Conservation (phyloP, 2,329 filamentous ascomycete genomes). For the Neospermospora avenae region DNA sequence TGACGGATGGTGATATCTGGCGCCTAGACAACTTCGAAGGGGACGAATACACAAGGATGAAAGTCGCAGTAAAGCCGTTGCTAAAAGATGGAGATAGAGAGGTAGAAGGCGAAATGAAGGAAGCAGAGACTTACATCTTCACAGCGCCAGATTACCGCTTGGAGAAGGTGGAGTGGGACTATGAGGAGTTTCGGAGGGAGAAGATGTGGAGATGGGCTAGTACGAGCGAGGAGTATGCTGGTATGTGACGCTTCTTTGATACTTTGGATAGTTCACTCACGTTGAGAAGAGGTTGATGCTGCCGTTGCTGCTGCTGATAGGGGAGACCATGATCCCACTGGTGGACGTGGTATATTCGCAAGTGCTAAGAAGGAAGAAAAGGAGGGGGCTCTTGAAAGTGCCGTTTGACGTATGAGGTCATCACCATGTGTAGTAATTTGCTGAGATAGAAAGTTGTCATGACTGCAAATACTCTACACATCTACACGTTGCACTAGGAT, state of each 20-base stretch:
- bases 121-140: constrained; percentile 64
- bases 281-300: constrained; percentile 14
- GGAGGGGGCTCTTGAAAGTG: constrained; percentile 5
- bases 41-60: constrained; percentile 60
- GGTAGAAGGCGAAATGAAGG: constrained; percentile 27
- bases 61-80: constrained; percentile 51
- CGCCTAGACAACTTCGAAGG: constrained; percentile 85
- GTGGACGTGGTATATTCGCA: constrained; percentile 8
- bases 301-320: neutral
- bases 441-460: neutral
- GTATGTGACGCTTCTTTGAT: neutral
- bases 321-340: constrained; percentile 11
- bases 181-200: constrained; percentile 74
- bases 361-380: neutral
- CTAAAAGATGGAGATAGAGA: constrained; percentile 18
- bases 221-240: constrained; percentile 26
- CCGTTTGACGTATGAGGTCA: neutral
- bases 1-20: constrained; percentile 72
- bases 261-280: neutral
- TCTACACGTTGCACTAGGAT: no score
- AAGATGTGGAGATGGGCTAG: constrained; percentile 56
- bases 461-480: neutral
- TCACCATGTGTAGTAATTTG: no score
- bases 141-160: constrained; percentile 45
- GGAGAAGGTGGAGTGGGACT: constrained; percentile 82